A percentile compares a stretch with the other conserved stretches of the same genome.
Conservation (phyloP, 2,329 filamentous ascomycete genomes). For the Hawksworthiomyces lignivorus region DNA sequence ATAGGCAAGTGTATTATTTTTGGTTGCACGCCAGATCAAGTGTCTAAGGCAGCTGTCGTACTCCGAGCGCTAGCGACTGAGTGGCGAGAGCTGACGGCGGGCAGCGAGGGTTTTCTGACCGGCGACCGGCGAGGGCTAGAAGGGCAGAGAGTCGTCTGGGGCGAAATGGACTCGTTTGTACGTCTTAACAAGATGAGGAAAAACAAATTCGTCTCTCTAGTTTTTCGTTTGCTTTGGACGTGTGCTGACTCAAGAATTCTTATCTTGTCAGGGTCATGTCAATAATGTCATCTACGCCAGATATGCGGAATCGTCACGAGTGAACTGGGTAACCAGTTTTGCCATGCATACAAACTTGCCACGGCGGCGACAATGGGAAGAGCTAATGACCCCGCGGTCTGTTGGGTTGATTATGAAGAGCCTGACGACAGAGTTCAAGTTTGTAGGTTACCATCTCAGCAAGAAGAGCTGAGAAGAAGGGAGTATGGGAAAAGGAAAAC, state of each 20-base stretch:
- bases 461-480: background rate
- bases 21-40: slow-evolving; percentile 54
- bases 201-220: too few species aligned
- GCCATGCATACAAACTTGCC: slow-evolving; percentile 53
- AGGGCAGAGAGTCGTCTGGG: slow-evolving; percentile 67
- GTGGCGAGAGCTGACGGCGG: slow-evolving; percentile 66
- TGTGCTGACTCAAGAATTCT: too few species aligned
- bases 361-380: slow-evolving; percentile 57
- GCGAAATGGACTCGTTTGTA: slow-evolving; percentile 64
- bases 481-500: background rate
- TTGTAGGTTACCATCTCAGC: slow-evolving; percentile 48
- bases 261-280: slow-evolving; percentile 54
- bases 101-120: slow-evolving; percentile 68
- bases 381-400: slow-evolving; percentile 57
- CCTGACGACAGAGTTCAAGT: slow-evolving; percentile 80
- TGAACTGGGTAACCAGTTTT: slow-evolving; percentile 71
- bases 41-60: slow-evolving; percentile 50
- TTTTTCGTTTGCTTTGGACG: too few species aligned
- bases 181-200: too few species aligned
- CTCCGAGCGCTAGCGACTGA: slow-evolving; percentile 51
- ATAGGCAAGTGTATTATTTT: slow-evolving; percentile 71
- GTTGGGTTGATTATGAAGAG: slow-evolving; percentile 71
- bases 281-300: slow-evolving; percentile 81
- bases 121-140: slow-evolving; percentile 54
- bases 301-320: slow-evolving; percentile 73